Conservation (phyloP, 2,329 filamentous ascomycete genomes). For the Sporothrix euskadiensis region DNA sequence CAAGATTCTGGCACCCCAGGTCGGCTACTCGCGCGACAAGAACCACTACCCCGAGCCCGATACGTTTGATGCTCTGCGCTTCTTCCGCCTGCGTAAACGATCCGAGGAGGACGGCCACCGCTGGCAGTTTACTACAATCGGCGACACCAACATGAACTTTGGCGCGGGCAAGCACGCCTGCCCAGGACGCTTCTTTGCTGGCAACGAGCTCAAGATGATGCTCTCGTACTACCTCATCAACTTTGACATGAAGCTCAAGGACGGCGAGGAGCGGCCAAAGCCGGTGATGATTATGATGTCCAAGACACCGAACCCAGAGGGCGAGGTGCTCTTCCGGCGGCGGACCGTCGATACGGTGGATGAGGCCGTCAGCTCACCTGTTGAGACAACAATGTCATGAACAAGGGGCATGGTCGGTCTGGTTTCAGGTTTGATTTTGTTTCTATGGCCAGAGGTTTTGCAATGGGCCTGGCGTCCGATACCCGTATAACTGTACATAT, state of each 20-base stretch:
- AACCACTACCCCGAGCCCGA: conserved; percentile 45
- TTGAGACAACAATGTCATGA: neutral
- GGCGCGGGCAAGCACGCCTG: conserved; percentile 52
- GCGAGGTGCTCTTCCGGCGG: conserved; percentile 45
- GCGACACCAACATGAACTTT: conserved; percentile 49
- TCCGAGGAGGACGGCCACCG: conserved; percentile 44
- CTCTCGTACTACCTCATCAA: conserved; percentile 46
- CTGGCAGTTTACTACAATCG: conserved; percentile 48
- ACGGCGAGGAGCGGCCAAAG: conserved; percentile 44
- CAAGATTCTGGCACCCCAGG: conserved; percentile 46
- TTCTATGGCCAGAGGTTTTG: conserved; percentile 10
- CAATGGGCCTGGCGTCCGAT: conserved; percentile 21
- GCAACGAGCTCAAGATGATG: conserved; percentile 50
- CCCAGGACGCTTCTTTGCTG: conserved; percentile 51
- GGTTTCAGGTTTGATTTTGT: neutral
- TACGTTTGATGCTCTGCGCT: conserved; percentile 52
- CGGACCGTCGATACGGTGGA: conserved; percentile 34
- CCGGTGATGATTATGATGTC: conserved; percentile 48
- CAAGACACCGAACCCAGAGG: conserved; percentile 45
- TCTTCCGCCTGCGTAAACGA: conserved; percentile 48
- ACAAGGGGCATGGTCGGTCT: neutral
- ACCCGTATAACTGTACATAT: conserved; percentile 18
- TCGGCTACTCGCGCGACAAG: conserved; percentile 46
- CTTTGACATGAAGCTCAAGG: conserved; percentile 46
- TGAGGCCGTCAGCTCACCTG: neutral